Conservation (phyloP, 768 basidiomycete genomes). For the Mrakia hoshinonis region DNA sequence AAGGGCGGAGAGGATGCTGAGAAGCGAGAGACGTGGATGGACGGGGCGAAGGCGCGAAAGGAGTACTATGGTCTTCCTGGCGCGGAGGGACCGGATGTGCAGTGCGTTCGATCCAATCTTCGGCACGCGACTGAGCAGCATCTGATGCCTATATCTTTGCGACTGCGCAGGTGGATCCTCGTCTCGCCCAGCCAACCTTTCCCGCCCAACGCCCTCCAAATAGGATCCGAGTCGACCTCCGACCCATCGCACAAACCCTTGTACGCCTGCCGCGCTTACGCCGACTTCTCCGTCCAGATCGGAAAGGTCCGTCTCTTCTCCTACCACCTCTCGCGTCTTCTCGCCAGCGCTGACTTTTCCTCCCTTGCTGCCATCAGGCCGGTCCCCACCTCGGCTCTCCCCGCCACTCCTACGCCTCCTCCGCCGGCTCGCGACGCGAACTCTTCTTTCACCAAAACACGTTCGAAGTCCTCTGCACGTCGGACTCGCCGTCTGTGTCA, state of each 20-base stretch:
- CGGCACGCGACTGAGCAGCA: too few species aligned
- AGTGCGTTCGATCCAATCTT: neutral
- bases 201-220: neutral
- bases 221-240: conserved; percentile 1
- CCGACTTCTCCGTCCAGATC: conserved; percentile 1
- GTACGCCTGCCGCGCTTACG: neutral
- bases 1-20: neutral
- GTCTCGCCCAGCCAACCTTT: neutral
- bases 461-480: conserved; percentile 3
- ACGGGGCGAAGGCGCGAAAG: neutral
- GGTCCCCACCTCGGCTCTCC: conserved; percentile 8
- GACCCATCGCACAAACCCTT: neutral
- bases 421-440: neutral
- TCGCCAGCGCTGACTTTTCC: neutral
- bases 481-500: neutral
- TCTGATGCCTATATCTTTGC: too few species aligned
- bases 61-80: conserved; percentile 2
- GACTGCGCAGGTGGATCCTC: conserved; percentile 13
- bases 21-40: conserved; percentile 3
- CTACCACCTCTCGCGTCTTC: neutral
- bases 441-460: neutral
- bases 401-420: neutral
- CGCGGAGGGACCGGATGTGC: neutral
- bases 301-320: neutral
- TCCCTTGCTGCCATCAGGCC: neutral